Conservation (phyloP, 2,329 filamentous ascomycete genomes). For the Colletotrichum higginsianum region DNA sequence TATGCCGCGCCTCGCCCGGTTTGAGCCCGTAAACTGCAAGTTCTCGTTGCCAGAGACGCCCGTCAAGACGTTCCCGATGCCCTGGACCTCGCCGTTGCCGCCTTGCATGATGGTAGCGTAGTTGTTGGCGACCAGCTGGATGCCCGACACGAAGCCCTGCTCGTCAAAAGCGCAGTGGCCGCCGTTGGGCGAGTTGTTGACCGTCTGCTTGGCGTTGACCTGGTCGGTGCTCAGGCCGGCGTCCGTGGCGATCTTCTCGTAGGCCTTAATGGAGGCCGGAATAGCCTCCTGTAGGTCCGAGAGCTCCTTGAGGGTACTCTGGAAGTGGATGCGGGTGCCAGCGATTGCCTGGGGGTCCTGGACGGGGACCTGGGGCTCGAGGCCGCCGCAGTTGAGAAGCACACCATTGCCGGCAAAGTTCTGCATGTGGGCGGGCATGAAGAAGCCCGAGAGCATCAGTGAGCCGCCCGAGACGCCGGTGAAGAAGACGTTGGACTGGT, state of each 20-base stretch:
- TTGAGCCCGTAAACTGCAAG: constrained; percentile 53
- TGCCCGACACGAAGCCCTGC: constrained; percentile 66
- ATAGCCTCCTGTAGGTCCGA: constrained; percentile 64
- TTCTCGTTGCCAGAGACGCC: constrained; percentile 65
- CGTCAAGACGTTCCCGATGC: constrained; percentile 64
- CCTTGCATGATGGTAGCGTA: constrained; percentile 68
- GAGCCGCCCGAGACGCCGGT: constrained; percentile 71
- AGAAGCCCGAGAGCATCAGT: constrained; percentile 69
- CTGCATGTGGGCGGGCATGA: constrained; percentile 69
- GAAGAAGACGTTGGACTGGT: constrained; percentile 67
- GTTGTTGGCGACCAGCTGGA: constrained; percentile 69
- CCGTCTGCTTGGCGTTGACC: constrained; percentile 68
- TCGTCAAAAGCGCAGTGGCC: constrained; percentile 73
- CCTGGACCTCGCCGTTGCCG: constrained; percentile 63
- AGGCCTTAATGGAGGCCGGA: constrained; percentile 64
- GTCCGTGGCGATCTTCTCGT: constrained; percentile 61
- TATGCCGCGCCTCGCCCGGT: constrained; percentile 30
- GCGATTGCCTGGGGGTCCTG: constrained; percentile 59
- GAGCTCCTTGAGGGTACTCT: constrained; percentile 68
- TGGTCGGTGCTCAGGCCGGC: constrained; percentile 60
- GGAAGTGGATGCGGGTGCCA: constrained; percentile 69
- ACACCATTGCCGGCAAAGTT: constrained; percentile 66
- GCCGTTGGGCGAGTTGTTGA: constrained; percentile 68
- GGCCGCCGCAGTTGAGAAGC: constrained; percentile 69
- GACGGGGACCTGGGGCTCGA: constrained; percentile 68